phyloP scores from a whole-genome alignment of 2,329 filamentous ascomycete genomes.

The Scytalidium sp. region DNA sequence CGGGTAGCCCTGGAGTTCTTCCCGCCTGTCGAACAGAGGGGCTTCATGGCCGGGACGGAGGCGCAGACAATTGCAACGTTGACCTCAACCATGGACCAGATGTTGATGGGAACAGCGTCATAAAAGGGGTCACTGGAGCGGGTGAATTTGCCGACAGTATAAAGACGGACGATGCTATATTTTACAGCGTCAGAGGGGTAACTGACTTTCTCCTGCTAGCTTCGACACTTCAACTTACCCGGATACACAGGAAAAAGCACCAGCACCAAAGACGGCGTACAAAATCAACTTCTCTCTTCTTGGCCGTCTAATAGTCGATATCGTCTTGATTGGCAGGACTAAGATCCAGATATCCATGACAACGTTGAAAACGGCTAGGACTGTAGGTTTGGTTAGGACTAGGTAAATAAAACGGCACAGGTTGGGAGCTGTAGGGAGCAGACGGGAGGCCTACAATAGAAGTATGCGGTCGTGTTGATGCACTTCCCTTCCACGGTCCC shows the following conservation, averaged over 20 bases:
- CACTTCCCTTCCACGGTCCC: constrained; percentile 24
- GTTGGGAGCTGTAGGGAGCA: not conserved
- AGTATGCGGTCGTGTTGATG: constrained; percentile 30
- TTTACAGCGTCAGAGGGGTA: not conserved
- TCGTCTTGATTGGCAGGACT: constrained; percentile 11
- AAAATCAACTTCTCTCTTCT: constrained; percentile 12
- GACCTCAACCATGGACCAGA: constrained; percentile 46
- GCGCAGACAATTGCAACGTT: constrained; percentile 47
- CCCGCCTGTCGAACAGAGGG: constrained; percentile 17
- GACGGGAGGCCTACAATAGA: constrained; percentile 24
- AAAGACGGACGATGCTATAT: constrained; percentile 26
- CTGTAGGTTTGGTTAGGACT: constrained; percentile 1
- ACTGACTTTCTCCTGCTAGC: too few relatives aligned
- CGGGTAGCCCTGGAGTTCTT: not conserved
- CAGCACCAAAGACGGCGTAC: constrained; percentile 12
- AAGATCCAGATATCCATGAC: constrained; percentile 14
- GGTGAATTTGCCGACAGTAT: constrained; percentile 26
- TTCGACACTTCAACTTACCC: constrained; percentile 1
- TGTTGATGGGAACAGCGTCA: constrained; percentile 17
- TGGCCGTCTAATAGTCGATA: constrained; percentile 8
- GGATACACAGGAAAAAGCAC: constrained; percentile 19
- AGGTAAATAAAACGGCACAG: too few relatives aligned
- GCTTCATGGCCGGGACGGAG: constrained; percentile 47
- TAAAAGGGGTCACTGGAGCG: constrained; percentile 21
- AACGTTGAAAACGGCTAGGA: constrained; percentile 11